Percentiles rank a stretch among this genome's conserved stretches.
These are phyloP conservation scores for Penicillium sp. DNA, from an alignment of 2,329 filamentous ascomycete genomes.

Conservation along the genomic window DNA sequence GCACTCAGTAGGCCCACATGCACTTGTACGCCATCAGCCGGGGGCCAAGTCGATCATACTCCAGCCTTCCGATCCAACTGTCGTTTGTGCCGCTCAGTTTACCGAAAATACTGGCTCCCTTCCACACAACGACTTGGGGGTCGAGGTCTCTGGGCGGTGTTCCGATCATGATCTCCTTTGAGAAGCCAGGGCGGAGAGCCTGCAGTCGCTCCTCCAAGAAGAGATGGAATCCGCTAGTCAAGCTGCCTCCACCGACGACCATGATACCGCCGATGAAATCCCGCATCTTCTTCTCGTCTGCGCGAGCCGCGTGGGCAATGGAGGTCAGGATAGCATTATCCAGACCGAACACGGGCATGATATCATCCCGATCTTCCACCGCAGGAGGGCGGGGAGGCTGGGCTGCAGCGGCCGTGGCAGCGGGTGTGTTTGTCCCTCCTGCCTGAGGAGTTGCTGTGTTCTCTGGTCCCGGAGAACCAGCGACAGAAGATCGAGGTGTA, in stretches of 20 bases:
- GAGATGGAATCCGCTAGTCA: constrained; percentile 74
- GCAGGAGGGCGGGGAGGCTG: constrained; percentile 42
- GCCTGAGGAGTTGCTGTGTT: constrained; percentile 65
- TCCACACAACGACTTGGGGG: constrained; percentile 96
- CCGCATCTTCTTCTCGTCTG: constrained; percentile 87
- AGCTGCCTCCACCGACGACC: constrained; percentile 81
- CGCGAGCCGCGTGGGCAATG: constrained; percentile 80
- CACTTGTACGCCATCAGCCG: constrained; percentile 81
- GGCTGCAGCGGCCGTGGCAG: constrained; percentile 31
- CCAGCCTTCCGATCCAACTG: constrained; percentile 83
- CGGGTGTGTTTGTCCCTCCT: constrained; percentile 44
- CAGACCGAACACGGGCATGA: constrained; percentile 78
- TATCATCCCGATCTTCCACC: constrained; percentile 67
- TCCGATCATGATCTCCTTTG: constrained; percentile 66
- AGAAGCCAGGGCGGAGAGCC: constrained; percentile 58
- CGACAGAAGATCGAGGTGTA: constrained; percentile 80
- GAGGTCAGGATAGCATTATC: constrained; percentile 87
- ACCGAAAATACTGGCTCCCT: constrained; percentile 94
- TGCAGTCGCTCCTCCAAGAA: constrained; percentile 82
- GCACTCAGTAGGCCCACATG: constrained; percentile 57
- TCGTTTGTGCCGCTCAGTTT: constrained; percentile 84
- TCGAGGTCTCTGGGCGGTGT: constrained; percentile 87
- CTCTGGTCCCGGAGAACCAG: constrained; percentile 83
- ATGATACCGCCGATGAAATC: constrained; percentile 89
- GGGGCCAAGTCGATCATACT: constrained; percentile 82